A percentile compares a stretch with the other conserved stretches of the same genome.
Conservation (phyloP, 1,139 yeast genomes). For the Scheffersomyces lignicola region DNA sequence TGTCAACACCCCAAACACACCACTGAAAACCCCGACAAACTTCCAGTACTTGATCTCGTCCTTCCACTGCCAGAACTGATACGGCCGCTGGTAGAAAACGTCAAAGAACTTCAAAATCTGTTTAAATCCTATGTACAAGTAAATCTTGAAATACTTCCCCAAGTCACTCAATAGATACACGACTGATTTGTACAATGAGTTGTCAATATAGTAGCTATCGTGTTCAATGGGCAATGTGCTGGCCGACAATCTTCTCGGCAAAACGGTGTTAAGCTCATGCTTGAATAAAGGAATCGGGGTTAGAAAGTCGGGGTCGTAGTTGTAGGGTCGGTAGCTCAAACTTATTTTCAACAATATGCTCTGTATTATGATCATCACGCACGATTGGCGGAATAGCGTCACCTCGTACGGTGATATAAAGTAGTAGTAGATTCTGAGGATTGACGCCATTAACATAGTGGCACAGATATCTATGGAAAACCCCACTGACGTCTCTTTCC, state of each 20-base stretch:
- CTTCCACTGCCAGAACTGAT: constrained; percentile 85
- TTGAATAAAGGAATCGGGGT: constrained; percentile 32
- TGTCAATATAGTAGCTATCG: constrained; percentile 13
- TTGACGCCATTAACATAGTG: constrained; percentile 80
- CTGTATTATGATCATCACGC: constrained; percentile 79
- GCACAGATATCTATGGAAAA: constrained; percentile 89
- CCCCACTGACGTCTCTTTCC: constrained; percentile 67
- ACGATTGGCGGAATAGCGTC: constrained; percentile 71
- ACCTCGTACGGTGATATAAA: constrained; percentile 77
- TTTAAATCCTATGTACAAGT: constrained; percentile 13
- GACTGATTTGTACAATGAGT: constrained; percentile 4
- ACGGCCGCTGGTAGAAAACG: constrained; percentile 65
- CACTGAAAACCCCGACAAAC: constrained; percentile 54
- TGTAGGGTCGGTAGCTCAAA: constrained; percentile 54
- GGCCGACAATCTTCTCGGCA: constrained; percentile 19
- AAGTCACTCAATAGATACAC: constrained; percentile 7
- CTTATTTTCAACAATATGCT: constrained; percentile 61
- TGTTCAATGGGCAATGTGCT: constrained; percentile 13
- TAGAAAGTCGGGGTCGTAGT: constrained; percentile 42
- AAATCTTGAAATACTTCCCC: constrained; percentile 11
- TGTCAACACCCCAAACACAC: constrained; percentile 43
- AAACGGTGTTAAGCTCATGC: constrained; percentile 25
- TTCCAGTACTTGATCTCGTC: constrained; percentile 63
- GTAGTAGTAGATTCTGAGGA: constrained; percentile 73
- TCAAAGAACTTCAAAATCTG: constrained; percentile 60